Evolutionary conservation across 345 rosid species (phyloP), one percentile per base, ranked within the genome.

Genomic region (Jatropha curcas): DNA sequence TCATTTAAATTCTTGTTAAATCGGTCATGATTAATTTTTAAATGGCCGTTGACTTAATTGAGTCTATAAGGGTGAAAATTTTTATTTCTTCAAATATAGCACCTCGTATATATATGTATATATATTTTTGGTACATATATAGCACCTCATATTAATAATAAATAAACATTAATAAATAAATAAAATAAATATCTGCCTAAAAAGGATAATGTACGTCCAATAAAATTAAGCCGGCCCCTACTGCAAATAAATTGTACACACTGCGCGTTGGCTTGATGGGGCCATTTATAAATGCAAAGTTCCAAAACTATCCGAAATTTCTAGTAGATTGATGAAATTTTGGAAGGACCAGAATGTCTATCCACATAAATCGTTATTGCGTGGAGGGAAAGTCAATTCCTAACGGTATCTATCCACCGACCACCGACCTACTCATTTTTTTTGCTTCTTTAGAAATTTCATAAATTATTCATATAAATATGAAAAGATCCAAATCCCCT

Each of bases 361-460:
- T 61, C 69, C 57, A 74, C 19, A 30, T 22, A 16, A 71, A 68
- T 77, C 83, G 83, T 76, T 74, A 72, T 86, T 81, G 83, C 85
- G 88, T 85, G 80, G 75, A 77, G 76, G 71, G 51, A 79, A 90
- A 90, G 96, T 89, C 92, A 90, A 89, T 83, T 81, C 86, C 83
- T 75, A 92, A 92, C 92, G 87, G 94, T 86, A 85, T 88, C 90
- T 74, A 82, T 79, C 90, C 88, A 88, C 92, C 97, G 89, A 87
- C 96, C 93, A 84, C 92, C 94, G 96, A 92, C 94, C 93, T 76
- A 75, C 79, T 56, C 64, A 53, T 46, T 63, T 13, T 51, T 12
- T 41, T 48, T 37, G 56, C 58, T 55, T 25, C 41, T 4, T 45
- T 67, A 30, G 45, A 41, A 41, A 41, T 41, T 41, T 10, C 43